phyloP scores from a whole-genome alignment of 2,329 filamentous ascomycete species.

The Zymoseptoria tritici region DNA sequence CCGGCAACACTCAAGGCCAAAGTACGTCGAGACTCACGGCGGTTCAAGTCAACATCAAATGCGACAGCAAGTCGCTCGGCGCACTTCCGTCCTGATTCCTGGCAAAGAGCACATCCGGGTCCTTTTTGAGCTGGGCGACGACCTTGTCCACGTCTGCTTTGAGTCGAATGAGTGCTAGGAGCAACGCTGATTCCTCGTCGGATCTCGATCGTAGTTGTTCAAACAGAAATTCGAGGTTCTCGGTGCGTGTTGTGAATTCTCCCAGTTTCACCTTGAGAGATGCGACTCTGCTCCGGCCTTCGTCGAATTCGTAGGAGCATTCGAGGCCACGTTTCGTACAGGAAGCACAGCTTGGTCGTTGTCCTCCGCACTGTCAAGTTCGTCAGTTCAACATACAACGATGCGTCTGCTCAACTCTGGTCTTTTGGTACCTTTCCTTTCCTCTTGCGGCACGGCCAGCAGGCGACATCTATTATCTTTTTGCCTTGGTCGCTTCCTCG shows the following conservation, averaged over 20 bases:
- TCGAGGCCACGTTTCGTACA: slow-evolving; percentile 11
- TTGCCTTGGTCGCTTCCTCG: slow-evolving; percentile 4
- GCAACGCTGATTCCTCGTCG: slow-evolving; percentile 14
- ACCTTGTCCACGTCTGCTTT: slow-evolving; percentile 15
- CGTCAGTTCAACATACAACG: not conserved
- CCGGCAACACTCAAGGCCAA: not conserved
- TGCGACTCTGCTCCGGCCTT: slow-evolving; percentile 12
- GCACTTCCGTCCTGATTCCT: not conserved
- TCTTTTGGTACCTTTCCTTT: slow-evolving; percentile 10
- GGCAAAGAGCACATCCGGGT: slow-evolving; percentile 1
- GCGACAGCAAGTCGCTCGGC: not conserved
- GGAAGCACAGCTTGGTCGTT: slow-evolving; percentile 11
- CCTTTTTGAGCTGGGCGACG: slow-evolving; percentile 10
- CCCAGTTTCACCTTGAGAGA: slow-evolving; percentile 11
- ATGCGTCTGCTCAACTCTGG: not conserved
- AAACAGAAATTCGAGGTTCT: slow-evolving; percentile 15
- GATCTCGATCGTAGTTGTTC: slow-evolving; percentile 13
- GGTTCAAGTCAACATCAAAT: not conserved
- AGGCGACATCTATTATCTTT: slow-evolving; percentile 17
- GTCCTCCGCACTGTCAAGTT: slow-evolving; percentile 9
- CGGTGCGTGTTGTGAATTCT: slow-evolving; percentile 10
- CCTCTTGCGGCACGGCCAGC: slow-evolving; percentile 17
- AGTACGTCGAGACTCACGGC: not conserved
- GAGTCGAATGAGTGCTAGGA: slow-evolving; percentile 15
- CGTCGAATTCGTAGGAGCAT: slow-evolving; percentile 17